Evolutionary conservation across 192 early-diverging fungal species (phyloP), one percentile per base, ranked within the genome.

Genomic region (Diversispora epigaea): DNA sequence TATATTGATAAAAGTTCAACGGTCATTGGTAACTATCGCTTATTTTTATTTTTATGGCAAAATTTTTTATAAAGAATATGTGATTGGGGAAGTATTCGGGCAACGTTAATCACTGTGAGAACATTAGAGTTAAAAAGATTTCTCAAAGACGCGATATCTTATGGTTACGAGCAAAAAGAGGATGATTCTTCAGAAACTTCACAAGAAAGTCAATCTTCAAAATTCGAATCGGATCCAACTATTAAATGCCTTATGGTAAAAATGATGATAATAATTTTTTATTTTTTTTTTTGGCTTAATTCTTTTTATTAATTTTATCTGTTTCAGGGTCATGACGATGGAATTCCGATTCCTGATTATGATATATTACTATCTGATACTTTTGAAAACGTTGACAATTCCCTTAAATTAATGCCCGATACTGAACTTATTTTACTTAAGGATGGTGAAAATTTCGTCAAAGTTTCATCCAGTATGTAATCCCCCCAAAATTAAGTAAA

Each of bases 71-170:
- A 32, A 32, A 76, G 66, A 76, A 64, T 68, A 4, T 76, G 74
- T 25, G 74, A 76, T 56, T 67, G 74, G 74, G 62, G 63, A 17
- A 67, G 50, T 21, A 40, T 75, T 4, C 62, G 61, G 44, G 73
- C 40, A 52, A 75, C 50, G 39, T 66, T 75, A 21, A 44, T 75
- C 6, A 63, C 62, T n/a, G 66, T 64, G 62, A 64, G 73, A n/a
- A 55, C 73, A 43, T 66, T 63, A 43, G 61, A 63, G 21, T 55
- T 64, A 17, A 63, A 56, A 12, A 55, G 43, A 12, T 56, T 75
- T 44, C 40, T 75, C 15, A 66, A 25, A 21, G 19, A 76, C 17
- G 74, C 50, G 4, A 76, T 76, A 21, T 64, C 74, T 68, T 43
- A 14, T 9, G 74, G 74, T 22, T 56, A 61, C 21, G 74, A 76